Percentiles rank a stretch among this genome's conserved stretches.
These are phyloP conservation scores for Backusella liffmaniae DNA, from an alignment of 192 early-diverging fungal species.

Conservation along the genomic window DNA sequence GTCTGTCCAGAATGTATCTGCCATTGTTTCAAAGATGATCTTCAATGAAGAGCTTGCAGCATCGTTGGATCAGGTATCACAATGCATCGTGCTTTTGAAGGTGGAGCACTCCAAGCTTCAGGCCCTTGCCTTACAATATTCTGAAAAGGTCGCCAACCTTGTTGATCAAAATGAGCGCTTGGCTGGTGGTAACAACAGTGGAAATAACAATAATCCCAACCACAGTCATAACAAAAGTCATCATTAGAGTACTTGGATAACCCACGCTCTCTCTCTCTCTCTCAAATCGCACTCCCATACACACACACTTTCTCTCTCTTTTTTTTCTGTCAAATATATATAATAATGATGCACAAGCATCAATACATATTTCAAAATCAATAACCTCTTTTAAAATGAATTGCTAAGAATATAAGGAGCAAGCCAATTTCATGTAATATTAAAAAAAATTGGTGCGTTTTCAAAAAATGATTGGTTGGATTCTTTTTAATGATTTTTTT, in stretches of 20 bases:
- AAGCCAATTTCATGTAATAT: neutral
- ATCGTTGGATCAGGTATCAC: slow-evolving; percentile 80
- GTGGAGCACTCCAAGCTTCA: slow-evolving; percentile 75
- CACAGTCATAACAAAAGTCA: neutral
- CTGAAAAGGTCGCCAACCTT: slow-evolving; percentile 81
- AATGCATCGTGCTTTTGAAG: slow-evolving; percentile 77
- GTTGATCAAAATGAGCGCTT: slow-evolving; percentile 91
- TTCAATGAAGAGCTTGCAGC: slow-evolving; percentile 88
- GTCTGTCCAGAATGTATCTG: slow-evolving; percentile 55
- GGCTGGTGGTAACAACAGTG: slow-evolving; percentile 10
- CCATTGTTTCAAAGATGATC: slow-evolving; percentile 91
- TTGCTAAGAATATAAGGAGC: neutral
- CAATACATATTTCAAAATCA: neutral
- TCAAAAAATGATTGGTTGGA: neutral
- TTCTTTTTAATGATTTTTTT: neutral
- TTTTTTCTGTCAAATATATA: neutral
- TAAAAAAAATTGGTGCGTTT: neutral
- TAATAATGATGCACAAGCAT: slow-evolving; percentile 3
- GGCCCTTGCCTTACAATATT: slow-evolving; percentile 78
- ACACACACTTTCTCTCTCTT: neutral
- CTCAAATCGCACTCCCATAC: no score
- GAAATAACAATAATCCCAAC: neutral
- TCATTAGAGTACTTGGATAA: neutral
- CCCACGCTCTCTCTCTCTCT: neutral
- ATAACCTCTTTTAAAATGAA: neutral